Evolutionary conservation across 2,329 filamentous ascomycete genomes (phyloP).

Genomic region (Penicillium sp.): DNA sequence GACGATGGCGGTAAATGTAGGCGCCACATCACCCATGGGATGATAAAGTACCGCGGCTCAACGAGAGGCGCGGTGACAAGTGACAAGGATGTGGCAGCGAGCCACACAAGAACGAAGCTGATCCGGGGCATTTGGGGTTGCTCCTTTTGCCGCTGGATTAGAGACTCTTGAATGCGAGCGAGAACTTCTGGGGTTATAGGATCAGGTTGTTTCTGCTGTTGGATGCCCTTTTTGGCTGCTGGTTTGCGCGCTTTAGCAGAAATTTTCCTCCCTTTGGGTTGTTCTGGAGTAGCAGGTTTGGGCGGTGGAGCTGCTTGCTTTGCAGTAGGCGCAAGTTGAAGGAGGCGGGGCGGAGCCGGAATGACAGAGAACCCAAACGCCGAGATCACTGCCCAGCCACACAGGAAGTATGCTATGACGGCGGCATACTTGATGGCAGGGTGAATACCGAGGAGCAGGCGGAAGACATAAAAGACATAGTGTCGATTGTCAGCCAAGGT

Average conservation of each 20-base stretch:
- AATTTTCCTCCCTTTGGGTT: constrained; percentile 25
- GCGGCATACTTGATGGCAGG: constrained; percentile 66
- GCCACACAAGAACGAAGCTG: constrained; percentile 61
- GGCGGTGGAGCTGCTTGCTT: constrained; percentile 20
- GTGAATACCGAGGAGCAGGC: constrained; percentile 72
- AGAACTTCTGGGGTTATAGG: constrained; percentile 31
- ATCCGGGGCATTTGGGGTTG: constrained; percentile 37
- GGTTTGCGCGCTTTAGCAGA: constrained; percentile 28
- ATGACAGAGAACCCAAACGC: constrained; percentile 54
- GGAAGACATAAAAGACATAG: constrained; percentile 96
- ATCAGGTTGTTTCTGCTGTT: constrained; percentile 14
- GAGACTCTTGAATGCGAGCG: constrained; percentile 31
- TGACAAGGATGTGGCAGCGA: constrained; percentile 73
- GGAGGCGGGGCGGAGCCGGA: constrained; percentile 22
- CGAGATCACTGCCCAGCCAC: constrained; percentile 68
- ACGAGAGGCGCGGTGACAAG: constrained; percentile 88
- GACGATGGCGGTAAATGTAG: constrained; percentile 66
- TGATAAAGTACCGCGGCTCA: constrained; percentile 93
- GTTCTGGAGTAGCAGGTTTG: constrained; percentile 15
- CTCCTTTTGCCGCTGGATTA: constrained; percentile 33
- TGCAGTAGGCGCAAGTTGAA: constrained; percentile 18
- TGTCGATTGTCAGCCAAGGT: constrained; percentile 95
- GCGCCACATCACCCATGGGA: constrained; percentile 93
- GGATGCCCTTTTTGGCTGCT: constrained; percentile 19
- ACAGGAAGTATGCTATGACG: constrained; percentile 69